Evolutionary conservation across 257 asterid species (phyloP).

Genomic region (Nemophila menziesii): DNA sequence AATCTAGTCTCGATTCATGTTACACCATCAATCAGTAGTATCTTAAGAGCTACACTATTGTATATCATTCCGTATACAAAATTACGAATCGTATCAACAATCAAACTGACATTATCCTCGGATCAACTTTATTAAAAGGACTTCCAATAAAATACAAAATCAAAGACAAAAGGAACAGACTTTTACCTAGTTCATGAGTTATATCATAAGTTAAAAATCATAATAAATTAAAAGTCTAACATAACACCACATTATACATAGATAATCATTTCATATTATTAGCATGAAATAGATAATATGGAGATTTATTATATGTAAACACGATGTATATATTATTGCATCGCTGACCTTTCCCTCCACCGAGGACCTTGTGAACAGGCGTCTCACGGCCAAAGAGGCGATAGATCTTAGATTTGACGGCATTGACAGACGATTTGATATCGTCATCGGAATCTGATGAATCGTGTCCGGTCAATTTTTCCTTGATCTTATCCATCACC

Average conservation of each 20-base stretch:
- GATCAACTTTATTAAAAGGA: background rate
- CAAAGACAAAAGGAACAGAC: background rate
- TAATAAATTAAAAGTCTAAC: background rate
- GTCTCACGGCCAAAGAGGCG: slow-evolving; percentile 78
- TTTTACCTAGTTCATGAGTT: background rate
- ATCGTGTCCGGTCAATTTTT: slow-evolving; percentile 47
- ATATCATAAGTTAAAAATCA: background rate
- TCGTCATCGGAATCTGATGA: slow-evolving; percentile 68
- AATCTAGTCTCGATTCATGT: too few species aligned
- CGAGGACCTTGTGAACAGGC: slow-evolving; percentile 77
- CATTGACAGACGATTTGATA: slow-evolving; percentile 28
- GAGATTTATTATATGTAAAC: too few species aligned
- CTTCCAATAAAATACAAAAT: background rate
- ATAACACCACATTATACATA: background rate
- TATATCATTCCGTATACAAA: background rate
- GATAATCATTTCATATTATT: background rate
- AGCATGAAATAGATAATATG: background rate
- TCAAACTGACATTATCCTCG: background rate
- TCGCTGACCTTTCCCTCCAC: slow-evolving; percentile 87
- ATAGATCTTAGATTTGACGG: slow-evolving; percentile 68
- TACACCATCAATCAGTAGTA: background rate
- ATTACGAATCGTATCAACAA: background rate
- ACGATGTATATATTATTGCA: background rate
- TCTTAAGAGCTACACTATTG: background rate
- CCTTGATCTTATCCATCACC: slow-evolving; percentile 55